These are phyloP conservation scores for Botrytis medusae DNA, from an alignment of 2,329 filamentous ascomycete genomes.

Conservation along the genomic window DNA sequence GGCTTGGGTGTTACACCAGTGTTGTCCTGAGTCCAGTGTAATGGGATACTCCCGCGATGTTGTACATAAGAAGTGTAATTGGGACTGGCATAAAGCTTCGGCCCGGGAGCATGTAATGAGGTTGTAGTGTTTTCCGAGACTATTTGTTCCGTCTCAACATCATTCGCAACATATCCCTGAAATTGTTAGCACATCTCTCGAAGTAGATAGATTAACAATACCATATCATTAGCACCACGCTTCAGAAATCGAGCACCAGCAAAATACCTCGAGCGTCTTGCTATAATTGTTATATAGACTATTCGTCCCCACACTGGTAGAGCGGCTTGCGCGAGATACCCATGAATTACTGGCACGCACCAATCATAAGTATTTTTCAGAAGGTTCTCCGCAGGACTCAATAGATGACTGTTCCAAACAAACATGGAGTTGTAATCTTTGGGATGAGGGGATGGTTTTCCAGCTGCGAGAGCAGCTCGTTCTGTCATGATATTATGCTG, in stretches of 20 bases:
- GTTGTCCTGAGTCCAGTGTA: constrained; percentile 97
- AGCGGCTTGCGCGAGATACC: constrained; percentile 89
- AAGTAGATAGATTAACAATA: constrained; percentile 35
- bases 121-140: constrained; percentile 93
- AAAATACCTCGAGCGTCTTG: constrained; percentile 86
- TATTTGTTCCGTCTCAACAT: constrained; percentile 98
- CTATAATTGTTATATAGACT: constrained; percentile 91
- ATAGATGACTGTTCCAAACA: constrained; percentile 91
- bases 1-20: constrained; percentile 95
- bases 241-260: constrained; percentile 94
- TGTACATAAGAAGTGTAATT: constrained; percentile 96
- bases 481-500: constrained; percentile 90
- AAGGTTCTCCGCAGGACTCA: constrained; percentile 68
- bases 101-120: constrained; percentile 90
- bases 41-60: constrained; percentile 91
- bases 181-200: constrained; percentile 21
- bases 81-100: constrained; percentile 80
- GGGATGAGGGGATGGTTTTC: constrained; percentile 56
- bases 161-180: constrained; percentile 89
- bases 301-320: constrained; percentile 83
- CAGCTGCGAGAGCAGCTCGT: constrained; percentile 66
- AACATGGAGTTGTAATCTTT: constrained; percentile 91
- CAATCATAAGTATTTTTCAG: constrained; percentile 87
- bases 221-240: constrained; percentile 85
- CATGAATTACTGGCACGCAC: constrained; percentile 94